These are phyloP conservation scores for Lipomyces chichibuensis DNA, from an alignment of 805 yeast genomes.

Conservation along the genomic window DNA sequence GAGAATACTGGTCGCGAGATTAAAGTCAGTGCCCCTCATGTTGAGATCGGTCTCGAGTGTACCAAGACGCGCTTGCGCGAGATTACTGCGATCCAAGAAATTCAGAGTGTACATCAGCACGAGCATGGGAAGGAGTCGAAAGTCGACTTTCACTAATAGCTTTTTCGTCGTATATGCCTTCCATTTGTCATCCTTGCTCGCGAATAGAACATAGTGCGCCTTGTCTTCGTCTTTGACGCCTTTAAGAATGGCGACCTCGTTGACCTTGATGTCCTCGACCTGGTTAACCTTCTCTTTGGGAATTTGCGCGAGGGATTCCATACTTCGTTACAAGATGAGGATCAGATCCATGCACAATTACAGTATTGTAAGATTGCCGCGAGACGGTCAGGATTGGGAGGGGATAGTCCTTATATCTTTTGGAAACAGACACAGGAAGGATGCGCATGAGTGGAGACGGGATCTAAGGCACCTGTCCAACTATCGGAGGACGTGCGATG, in stretches of 20 bases:
- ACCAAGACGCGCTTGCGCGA: constrained; percentile 52
- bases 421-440: too few relatives aligned
- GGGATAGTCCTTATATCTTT: too few relatives aligned
- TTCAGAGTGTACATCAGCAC: constrained; percentile 38
- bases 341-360: too few relatives aligned
- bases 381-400: too few relatives aligned
- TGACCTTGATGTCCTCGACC: neutral
- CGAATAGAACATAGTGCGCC: constrained; percentile 15
- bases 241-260: constrained; percentile 6
- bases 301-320: too few relatives aligned
- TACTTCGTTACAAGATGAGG: too few relatives aligned
- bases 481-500: too few relatives aligned
- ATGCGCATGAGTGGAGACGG: too few relatives aligned
- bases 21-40: constrained; percentile 49
- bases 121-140: constrained; percentile 37
- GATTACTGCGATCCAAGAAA: constrained; percentile 53
- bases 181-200: constrained; percentile 27
- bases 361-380: too few relatives aligned
- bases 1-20: constrained; percentile 49
- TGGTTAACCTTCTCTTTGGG: neutral
- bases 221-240: constrained; percentile 8
- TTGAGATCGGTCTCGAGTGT: constrained; percentile 49
- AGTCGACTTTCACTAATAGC: constrained; percentile 27
- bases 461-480: too few relatives aligned
- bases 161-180: constrained; percentile 10